Conservation (phyloP, 371 early-diverging fungal species). For the Parasitella parasitica region DNA sequence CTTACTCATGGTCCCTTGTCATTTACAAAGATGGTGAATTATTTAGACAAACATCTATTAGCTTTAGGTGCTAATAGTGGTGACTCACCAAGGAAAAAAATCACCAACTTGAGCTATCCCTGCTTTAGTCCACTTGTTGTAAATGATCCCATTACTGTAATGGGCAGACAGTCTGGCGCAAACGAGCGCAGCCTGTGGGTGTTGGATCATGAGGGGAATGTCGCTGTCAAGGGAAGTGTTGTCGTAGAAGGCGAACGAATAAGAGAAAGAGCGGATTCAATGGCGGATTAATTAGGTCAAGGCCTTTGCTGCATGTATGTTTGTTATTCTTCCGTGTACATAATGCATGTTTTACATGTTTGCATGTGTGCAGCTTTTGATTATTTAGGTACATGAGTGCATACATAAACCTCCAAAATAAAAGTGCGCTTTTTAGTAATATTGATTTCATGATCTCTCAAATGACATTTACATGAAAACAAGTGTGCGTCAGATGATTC, state of each 20-base stretch:
- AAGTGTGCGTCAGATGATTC: neutral
- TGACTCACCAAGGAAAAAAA: neutral
- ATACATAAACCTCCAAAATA: neutral
- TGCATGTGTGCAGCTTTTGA: no score
- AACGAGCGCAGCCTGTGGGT: conserved; percentile 65
- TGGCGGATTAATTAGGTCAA: neutral
- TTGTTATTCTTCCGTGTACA: neutral
- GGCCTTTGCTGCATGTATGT: neutral
- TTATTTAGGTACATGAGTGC: neutral
- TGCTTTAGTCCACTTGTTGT: conserved; percentile 66
- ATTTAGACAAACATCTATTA: conserved; percentile 38
- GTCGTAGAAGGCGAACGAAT: neutral
- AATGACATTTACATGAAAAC: neutral
- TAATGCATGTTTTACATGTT: neutral
- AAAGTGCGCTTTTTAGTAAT: neutral
- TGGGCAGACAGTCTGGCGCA: neutral
- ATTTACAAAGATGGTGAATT: conserved; percentile 65
- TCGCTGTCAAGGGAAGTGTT: conserved; percentile 70
- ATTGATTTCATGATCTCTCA: neutral
- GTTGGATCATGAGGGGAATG: conserved; percentile 56
- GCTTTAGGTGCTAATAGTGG: no score
- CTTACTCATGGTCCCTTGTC: conserved; percentile 81
- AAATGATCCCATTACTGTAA: conserved; percentile 49
- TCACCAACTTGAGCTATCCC: conserved; percentile 61
- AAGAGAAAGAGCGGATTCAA: neutral